Evolutionary conservation across 2,329 filamentous ascomycete species (phyloP).

Genomic region (Penicillium fuscoglaucum): DNA sequence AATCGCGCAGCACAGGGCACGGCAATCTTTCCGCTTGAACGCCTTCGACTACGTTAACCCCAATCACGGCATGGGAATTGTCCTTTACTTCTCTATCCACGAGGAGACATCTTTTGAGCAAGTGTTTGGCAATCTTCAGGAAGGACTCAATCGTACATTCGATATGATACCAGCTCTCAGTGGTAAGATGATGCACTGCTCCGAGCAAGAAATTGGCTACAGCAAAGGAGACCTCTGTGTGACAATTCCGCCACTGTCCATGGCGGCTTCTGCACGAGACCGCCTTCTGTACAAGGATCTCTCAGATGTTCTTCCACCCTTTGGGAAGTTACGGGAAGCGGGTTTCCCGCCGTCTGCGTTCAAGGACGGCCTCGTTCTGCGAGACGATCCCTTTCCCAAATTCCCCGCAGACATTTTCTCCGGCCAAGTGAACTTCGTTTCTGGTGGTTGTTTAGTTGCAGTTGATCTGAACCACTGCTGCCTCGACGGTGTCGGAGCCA

Average conservation of each 20-base stretch:
- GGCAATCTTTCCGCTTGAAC: background rate
- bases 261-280: background rate
- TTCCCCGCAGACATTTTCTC: background rate
- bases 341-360: background rate
- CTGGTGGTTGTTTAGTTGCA: background rate
- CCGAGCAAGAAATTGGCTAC: background rate
- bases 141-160: background rate
- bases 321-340: background rate
- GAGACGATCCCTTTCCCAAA: background rate
- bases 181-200: background rate
- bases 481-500: background rate
- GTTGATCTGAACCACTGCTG: background rate
- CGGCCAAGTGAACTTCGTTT: background rate
- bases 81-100: background rate
- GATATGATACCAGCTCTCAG: background rate
- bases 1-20: background rate
- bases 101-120: background rate
- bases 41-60: background rate
- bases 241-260: background rate
- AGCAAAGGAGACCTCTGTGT: background rate
- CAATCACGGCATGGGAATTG: background rate
- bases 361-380: background rate
- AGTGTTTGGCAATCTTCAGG: background rate
- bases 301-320: background rate
- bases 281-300: background rate